Conservation (phyloP, 2,329 filamentous ascomycete species). For the Cordyceps javanica region DNA sequence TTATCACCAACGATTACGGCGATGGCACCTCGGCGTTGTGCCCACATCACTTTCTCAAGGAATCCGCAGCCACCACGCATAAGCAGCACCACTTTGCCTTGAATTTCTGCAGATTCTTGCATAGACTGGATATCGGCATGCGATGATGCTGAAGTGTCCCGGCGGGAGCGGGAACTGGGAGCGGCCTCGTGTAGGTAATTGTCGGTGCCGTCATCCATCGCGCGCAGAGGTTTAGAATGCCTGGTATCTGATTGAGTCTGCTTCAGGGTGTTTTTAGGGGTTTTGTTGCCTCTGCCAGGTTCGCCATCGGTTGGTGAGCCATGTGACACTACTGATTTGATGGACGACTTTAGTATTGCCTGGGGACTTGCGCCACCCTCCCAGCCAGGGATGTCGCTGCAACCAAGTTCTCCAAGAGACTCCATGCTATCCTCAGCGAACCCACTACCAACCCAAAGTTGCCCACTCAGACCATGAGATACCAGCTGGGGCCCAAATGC, state of each 20-base stretch:
- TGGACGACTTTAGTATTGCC: constrained; percentile 14
- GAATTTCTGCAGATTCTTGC: constrained; percentile 87
- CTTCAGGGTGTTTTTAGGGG: background rate
- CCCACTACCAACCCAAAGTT: constrained; percentile 88
- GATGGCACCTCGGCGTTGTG: constrained; percentile 79
- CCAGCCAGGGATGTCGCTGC: constrained; percentile 92
- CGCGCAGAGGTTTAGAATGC: background rate
- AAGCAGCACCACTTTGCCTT: constrained; percentile 85
- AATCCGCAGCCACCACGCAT: constrained; percentile 94
- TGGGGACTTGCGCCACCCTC: constrained; percentile 43
- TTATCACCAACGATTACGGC: constrained; percentile 94
- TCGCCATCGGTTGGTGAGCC: background rate
- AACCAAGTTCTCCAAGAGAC: constrained; percentile 81
- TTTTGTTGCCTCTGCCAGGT: background rate
- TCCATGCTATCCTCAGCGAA: constrained; percentile 74
- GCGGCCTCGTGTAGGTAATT: constrained; percentile 65
- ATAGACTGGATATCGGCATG: constrained; percentile 89
- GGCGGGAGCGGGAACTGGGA: constrained; percentile 25
- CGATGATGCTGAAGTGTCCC: constrained; percentile 33
- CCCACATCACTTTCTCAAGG: constrained; percentile 95
- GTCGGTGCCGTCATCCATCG: constrained; percentile 70
- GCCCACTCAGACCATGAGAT: constrained; percentile 71
- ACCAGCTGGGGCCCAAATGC: constrained; percentile 83
- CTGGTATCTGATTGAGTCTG: background rate
- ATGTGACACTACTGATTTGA: constrained; percentile 3